Conservation (phyloP, 1,139 yeast species). For the Sugiyamaella neomexicana region DNA sequence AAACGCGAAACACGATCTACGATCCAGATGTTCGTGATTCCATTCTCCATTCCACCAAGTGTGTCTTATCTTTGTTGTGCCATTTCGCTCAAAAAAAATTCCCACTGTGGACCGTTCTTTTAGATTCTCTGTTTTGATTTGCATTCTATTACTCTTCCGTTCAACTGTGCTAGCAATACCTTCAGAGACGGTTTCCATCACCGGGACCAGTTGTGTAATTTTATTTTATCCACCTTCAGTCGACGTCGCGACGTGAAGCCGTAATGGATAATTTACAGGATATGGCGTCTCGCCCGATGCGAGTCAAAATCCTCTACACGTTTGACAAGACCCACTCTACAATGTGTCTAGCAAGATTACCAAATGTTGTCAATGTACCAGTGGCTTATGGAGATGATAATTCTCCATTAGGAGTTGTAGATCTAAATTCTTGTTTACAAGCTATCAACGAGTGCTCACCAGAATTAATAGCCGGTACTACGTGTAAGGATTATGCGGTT, state of each 20-base stretch:
- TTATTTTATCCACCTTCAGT: background rate
- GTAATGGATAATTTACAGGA: constrained; percentile 20
- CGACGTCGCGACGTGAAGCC: background rate
- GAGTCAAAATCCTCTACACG: constrained; percentile 42
- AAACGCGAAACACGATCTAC: constrained; percentile 17
- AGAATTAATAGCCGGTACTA: constrained; percentile 38
- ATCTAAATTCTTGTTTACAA: constrained; percentile 37
- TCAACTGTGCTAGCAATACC: background rate
- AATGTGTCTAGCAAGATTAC: constrained; percentile 38
- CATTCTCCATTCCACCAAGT: background rate
- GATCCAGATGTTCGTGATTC: background rate
- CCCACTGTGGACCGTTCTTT: background rate
- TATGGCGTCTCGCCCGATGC: constrained; percentile 28
- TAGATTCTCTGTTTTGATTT: background rate
- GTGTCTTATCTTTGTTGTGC: background rate
- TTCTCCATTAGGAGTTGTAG: constrained; percentile 38
- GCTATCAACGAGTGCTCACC: constrained; percentile 41
- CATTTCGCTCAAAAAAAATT: background rate
- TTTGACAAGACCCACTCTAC: constrained; percentile 37
- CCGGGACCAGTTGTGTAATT: background rate
- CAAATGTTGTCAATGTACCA: constrained; percentile 30
- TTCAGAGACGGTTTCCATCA: background rate
- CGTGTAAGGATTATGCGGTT: constrained; percentile 41
- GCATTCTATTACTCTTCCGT: too few relatives aligned
- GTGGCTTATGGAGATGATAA: constrained; percentile 32